Evolutionary conservation across 2,329 filamentous ascomycete genomes (phyloP), one percentile per base, ranked within the genome.

Genomic region (Blumeria hordei): DNA sequence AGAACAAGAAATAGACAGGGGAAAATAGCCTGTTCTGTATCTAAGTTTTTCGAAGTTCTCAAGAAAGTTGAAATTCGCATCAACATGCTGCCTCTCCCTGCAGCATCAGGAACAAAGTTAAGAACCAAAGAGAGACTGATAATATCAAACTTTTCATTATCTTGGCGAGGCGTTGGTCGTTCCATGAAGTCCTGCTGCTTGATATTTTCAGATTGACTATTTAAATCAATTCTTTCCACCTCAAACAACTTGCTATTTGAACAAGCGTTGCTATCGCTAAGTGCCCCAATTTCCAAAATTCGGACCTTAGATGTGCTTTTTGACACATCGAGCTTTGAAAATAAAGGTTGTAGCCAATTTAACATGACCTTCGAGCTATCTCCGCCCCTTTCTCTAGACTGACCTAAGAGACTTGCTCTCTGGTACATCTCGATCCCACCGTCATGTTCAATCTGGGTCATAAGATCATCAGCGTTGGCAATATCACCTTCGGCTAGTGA

Each of bases 161-260:
- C 70, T 21, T 73, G 66, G 5, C 64, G 65, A 0, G 90, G 90
- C 3, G 90, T 67, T 0, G 88, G 85, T 32, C 88, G 75, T 60
- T 86, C 70, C 88, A 98, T 94, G 64, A 98, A 96, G 67, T 98
- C 87, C 65, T 95, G 87, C 67, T 93, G 80, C 56, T 80, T 65
- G 60, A 98, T 98, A 0, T 79, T 81, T 1, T 81, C 73, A 50
- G 81, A 81, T 64, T 94, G 87, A 57, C 88, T 92, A 67, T 93
- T 85, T 55, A 98, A 70, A 65, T 98, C 92, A 65, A 98, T 95
- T 59, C 88, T 78, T 58, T 81, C 76, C 62, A 94, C 78, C 37
- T 83, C 72, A 62, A 96, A 84, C 45, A 76, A 65, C 6, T 73
- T 73, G 58, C 82, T 83, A 57, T 72, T 77, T 0, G 88, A 90